These are phyloP conservation scores for Paecilomyces formosus DNA, from an alignment of 2,329 filamentous ascomycete species.

Conservation along the genomic window DNA sequence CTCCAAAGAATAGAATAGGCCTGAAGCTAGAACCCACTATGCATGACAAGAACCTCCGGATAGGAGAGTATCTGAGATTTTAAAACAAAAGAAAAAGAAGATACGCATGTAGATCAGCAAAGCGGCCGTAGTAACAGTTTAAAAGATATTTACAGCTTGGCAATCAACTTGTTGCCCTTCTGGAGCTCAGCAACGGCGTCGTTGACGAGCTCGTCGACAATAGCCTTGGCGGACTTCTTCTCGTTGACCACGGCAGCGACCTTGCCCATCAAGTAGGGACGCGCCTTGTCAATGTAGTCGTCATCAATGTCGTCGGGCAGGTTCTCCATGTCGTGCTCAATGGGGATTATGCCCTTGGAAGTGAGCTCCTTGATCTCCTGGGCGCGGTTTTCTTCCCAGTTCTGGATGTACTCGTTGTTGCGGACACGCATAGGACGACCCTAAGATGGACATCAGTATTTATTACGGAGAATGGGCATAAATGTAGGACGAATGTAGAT, in stretches of 20 bases:
- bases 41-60: not conserved
- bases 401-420: constrained; percentile 85
- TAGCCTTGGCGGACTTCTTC: constrained; percentile 80
- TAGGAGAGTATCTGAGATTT: not conserved
- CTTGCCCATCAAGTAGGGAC: constrained; percentile 94
- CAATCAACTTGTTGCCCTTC: constrained; percentile 58
- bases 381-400: constrained; percentile 91
- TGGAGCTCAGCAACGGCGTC: constrained; percentile 69
- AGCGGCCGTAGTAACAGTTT: not conserved
- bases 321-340: constrained; percentile 89
- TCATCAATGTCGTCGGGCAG: constrained; percentile 66
- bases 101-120: not conserved
- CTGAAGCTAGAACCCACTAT: not conserved
- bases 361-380: constrained; percentile 91
- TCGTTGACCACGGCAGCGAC: constrained; percentile 89
- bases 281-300: constrained; percentile 82
- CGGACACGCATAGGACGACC: constrained; percentile 89
- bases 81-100: constrained; percentile 6
- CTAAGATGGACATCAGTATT: constrained; percentile 19
- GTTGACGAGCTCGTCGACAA: constrained; percentile 87
- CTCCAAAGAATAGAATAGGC: not conserved
- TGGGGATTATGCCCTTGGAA: constrained; percentile 80
- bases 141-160: constrained; percentile 56
- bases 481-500: not conserved
- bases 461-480: not conserved